Evolutionary conservation across 192 early-diverging fungal species (phyloP).

Genomic region (Umbelopsis ramanniana): DNA sequence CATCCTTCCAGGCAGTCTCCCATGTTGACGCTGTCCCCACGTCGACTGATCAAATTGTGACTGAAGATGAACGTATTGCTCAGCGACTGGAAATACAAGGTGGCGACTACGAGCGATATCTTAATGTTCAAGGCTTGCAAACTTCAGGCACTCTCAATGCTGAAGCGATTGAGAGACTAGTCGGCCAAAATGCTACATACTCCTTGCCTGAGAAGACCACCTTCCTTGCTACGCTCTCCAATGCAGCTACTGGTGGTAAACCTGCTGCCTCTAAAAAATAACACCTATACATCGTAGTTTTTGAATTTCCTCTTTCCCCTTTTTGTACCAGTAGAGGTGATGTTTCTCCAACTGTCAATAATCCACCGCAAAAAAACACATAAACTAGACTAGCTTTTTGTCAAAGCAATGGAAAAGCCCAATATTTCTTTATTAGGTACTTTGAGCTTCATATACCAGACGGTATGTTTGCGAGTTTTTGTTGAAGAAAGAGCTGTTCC

Average conservation of each 20-base stretch:
- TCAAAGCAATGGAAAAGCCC: no score
- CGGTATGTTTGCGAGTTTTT: no score
- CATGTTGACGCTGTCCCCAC: background rate
- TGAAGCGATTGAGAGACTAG: conserved; percentile 18
- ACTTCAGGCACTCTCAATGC: conserved; percentile 15
- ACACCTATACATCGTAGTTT: background rate
- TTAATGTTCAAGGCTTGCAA: background rate
- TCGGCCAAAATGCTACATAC: conserved; percentile 34
- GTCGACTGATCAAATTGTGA: conserved; percentile 1
- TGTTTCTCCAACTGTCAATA: no score
- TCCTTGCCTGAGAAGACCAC: conserved; percentile 27
- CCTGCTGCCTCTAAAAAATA: conserved; percentile 20
- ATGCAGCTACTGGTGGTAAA: conserved; percentile 19
- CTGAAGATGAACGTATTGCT: conserved; percentile 8
- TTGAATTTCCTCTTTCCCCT: no score
- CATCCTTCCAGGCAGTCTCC: conserved; percentile 24
- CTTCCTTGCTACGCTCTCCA: conserved; percentile 30
- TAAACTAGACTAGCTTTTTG: no score
- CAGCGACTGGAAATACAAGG: conserved; percentile 29
- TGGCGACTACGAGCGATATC: conserved; percentile 32
- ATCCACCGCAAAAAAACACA: no score
- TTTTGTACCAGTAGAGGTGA: no score
- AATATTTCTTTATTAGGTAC: no score
- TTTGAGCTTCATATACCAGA: no score
- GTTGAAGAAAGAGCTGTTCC: no score